phyloP scores from a whole-genome alignment of 768 basidiomycete genomes.

The Auriscalpium vulgare region DNA sequence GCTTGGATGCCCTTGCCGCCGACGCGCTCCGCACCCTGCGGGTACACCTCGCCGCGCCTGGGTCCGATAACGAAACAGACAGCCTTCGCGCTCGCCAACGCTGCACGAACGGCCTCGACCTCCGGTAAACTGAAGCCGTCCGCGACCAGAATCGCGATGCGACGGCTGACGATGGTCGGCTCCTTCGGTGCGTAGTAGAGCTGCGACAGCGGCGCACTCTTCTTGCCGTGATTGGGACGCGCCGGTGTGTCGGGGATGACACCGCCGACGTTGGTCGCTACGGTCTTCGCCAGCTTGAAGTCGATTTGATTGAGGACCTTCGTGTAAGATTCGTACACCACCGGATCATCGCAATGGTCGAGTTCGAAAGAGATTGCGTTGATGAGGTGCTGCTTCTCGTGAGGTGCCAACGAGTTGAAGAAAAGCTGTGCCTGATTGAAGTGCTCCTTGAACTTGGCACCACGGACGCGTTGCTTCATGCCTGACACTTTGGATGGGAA shows the following conservation, averaged over 20 bases:
- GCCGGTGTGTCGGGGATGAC: constrained; percentile 43
- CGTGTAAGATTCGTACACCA: constrained; percentile 63
- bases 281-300: constrained; percentile 57
- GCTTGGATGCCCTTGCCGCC: constrained; percentile 32
- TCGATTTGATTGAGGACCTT: constrained; percentile 66
- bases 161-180: constrained; percentile 55
- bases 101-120: constrained; percentile 49
- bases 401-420: constrained; percentile 65
- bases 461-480: constrained; percentile 53
- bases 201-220: constrained; percentile 51
- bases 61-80: constrained; percentile 61
- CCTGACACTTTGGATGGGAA: constrained; percentile 42
- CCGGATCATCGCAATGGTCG: constrained; percentile 70
- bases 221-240: constrained; percentile 50
- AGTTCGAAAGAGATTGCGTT: constrained; percentile 76
- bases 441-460: constrained; percentile 73
- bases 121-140: constrained; percentile 66
- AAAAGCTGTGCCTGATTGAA: constrained; percentile 72
- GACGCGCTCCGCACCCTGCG: constrained; percentile 22
- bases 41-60: constrained; percentile 46
- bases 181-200: constrained; percentile 41
- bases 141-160: constrained; percentile 68
- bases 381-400: constrained; percentile 69
- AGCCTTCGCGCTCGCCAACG: constrained; percentile 44
- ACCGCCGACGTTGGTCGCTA: constrained; percentile 61